Evolutionary conservation across 768 basidiomycete genomes (phyloP), one percentile per base, ranked within the genome.

Genomic region (Punctularia strigosozonata): DNA sequence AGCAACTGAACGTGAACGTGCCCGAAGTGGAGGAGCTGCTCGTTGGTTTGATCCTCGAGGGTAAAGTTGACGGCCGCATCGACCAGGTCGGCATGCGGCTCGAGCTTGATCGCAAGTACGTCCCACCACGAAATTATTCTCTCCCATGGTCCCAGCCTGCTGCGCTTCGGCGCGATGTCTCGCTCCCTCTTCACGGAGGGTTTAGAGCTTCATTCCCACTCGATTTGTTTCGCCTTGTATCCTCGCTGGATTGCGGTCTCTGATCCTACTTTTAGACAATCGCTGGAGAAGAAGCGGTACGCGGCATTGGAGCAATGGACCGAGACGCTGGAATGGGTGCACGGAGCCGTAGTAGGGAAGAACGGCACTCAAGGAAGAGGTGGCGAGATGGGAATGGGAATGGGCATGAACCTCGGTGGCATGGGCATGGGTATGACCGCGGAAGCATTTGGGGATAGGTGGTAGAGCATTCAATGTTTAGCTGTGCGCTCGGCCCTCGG

Each of bases 1-100:
- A 97, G 92, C 92, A 97, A 86, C 67, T 99, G 41, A 92, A 95
- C 46, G 86, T 98, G n/a, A 78, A 84, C 19, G 75, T 76, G 32
- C 74, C 76, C 35, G 92, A 98, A 55, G 92, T 94, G 4, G 94
- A 98, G 50, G 89, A 91, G 42, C 74, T 99, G 15, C 74, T 98
- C 26, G 82, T 98, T 43, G 82, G 85, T 13, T 73, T 98, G 18
- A 97, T 99, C 42, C 63, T 98, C 19, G 95, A 99, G 57, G 89
- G 88, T n/a, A 94, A 88, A 56, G 88, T 99, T 8, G 87, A 94
- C 48, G 95, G 95, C 8, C 74, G 80, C 46, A 97, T 99, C 52
- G 94, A 99, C 60, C 95, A 99, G 62, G 90, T 95, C 26, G 77
- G 85, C 25, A 91, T 91, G 72, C 69, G 88, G 39, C 68, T 99